These are phyloP conservation scores for Singerocomus rubriflavus DNA, from an alignment of 1,284 basidiomycete species.

Conservation along the genomic window DNA sequence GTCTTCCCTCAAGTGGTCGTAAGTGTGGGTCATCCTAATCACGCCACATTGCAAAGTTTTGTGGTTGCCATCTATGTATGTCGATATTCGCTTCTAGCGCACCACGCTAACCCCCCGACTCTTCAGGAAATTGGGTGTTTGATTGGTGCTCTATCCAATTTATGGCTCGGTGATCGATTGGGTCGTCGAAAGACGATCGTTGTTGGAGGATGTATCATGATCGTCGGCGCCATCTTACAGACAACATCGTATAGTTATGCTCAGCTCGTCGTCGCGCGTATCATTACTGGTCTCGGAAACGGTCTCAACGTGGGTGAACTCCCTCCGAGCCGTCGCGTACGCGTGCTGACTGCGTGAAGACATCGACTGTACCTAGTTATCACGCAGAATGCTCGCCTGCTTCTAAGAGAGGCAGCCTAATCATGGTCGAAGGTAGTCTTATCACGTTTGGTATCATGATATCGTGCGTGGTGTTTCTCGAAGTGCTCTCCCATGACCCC, in stretches of 20 bases:
- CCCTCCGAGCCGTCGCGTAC: background rate
- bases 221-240: constrained; percentile 51
- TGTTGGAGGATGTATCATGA: constrained; percentile 50
- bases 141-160: constrained; percentile 47
- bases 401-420: constrained; percentile 58
- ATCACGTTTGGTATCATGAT: constrained; percentile 73
- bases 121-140: constrained; percentile 34
- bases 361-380: constrained; percentile 60
- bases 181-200: constrained; percentile 51
- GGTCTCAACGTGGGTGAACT: constrained; percentile 53
- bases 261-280: constrained; percentile 50
- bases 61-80: constrained; percentile 32
- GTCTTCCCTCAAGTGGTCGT: constrained; percentile 31
- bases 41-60: constrained; percentile 33
- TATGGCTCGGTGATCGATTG: constrained; percentile 45
- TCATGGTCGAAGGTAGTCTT: constrained; percentile 67
- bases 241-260: constrained; percentile 44
- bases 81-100: background rate
- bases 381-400: constrained; percentile 67
- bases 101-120: background rate
- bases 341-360: constrained; percentile 35
- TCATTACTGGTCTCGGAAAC: constrained; percentile 59
- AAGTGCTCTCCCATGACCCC: background rate
- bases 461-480: constrained; percentile 43
- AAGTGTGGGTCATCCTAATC: constrained; percentile 26